phyloP scores from a whole-genome alignment of 495 filamentous ascomycete species.

The Penicillium riverlandense region DNA sequence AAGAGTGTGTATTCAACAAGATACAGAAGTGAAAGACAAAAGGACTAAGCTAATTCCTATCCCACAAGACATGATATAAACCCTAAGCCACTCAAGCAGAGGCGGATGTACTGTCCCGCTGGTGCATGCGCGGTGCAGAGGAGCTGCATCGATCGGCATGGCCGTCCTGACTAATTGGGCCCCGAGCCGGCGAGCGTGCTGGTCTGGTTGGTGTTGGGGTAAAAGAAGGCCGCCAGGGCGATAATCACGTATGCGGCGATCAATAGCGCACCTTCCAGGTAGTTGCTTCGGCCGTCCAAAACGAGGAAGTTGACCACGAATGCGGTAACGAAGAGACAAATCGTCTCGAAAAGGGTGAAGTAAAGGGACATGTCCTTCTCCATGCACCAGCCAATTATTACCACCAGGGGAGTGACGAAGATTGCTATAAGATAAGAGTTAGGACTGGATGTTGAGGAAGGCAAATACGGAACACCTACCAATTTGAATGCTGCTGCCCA shows the following conservation, averaged over 20 bases:
- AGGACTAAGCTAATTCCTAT: too few species aligned
- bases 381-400: constrained; percentile 85
- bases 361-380: constrained; percentile 78
- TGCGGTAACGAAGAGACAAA: constrained; percentile 74
- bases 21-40: too few species aligned
- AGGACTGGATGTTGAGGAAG: background rate
- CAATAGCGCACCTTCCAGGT: constrained; percentile 76
- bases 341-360: constrained; percentile 89
- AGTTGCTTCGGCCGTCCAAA: constrained; percentile 80
- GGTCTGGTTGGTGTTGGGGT: constrained; percentile 16
- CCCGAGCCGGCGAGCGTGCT: constrained; percentile 20
- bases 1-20: too few species aligned
- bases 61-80: too few species aligned
- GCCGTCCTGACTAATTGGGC: background rate
- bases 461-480: constrained; percentile 11
- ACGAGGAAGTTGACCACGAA: constrained; percentile 89
- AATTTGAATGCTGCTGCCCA: constrained; percentile 79
- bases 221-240: constrained; percentile 35
- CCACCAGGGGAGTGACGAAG: constrained; percentile 82
- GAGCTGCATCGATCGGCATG: background rate
- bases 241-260: constrained; percentile 70
- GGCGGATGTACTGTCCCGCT: too few species aligned
- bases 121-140: background rate
- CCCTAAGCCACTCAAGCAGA: too few species aligned
- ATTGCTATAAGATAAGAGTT: constrained; percentile 48